Conservation (phyloP, 23 red algal genomes). For the Gracilaria gracilis region DNA sequence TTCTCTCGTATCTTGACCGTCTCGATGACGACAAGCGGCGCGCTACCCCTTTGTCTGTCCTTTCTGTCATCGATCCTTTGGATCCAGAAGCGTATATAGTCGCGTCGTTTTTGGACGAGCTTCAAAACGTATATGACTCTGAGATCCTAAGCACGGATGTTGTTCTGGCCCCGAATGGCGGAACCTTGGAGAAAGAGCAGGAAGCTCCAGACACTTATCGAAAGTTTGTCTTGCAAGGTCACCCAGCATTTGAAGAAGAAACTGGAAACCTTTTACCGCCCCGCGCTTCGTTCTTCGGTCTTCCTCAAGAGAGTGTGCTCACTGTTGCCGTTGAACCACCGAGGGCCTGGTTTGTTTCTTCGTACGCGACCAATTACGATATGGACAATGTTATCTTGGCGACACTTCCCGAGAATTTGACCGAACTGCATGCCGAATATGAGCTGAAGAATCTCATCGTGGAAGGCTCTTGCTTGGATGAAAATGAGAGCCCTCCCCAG, state of each 20-base stretch:
- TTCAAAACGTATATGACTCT: conserved; percentile 51
- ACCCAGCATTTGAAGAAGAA: conserved; percentile 16
- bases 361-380: conserved; percentile 76
- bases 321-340: conserved; percentile 81
- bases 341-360: conserved; percentile 82
- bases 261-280: conserved; percentile 10
- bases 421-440: conserved; percentile 75
- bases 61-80: conserved; percentile 58
- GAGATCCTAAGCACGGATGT: conserved; percentile 25
- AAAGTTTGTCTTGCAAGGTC: conserved; percentile 49
- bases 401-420: conserved; percentile 23
- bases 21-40: neutral
- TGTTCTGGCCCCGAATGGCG: conserved; percentile 1
- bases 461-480: conserved; percentile 70
- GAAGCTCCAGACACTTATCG: conserved; percentile 39
- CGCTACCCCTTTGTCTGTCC: conserved; percentile 19
- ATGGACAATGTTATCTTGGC: conserved; percentile 91
- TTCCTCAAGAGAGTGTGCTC: conserved; percentile 69
- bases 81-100: conserved; percentile 36
- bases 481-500: conserved; percentile 62
- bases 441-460: conserved; percentile 80
- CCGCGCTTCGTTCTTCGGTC: conserved; percentile 54
- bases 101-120: conserved; percentile 31
- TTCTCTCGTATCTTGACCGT: neutral
- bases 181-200: conserved; percentile 4